These are phyloP conservation scores for Hysterium pulicare DNA, from an alignment of 2,329 filamentous ascomycete species.

Conservation along the genomic window DNA sequence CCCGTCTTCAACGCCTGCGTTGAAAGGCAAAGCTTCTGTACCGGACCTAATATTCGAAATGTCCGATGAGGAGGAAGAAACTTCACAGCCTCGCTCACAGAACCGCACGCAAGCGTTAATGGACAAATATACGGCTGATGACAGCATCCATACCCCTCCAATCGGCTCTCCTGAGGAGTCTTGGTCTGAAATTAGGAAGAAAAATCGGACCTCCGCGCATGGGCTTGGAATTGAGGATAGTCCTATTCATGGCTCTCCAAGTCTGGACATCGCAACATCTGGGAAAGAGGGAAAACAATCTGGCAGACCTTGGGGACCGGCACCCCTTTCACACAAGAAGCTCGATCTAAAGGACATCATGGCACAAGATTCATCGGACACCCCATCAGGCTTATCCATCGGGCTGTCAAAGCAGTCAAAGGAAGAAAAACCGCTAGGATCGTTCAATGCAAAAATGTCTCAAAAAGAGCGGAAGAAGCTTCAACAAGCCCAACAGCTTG, in stretches of 20 bases:
- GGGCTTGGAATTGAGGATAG: conserved; percentile 7
- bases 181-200: conserved; percentile 20
- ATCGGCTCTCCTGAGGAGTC: conserved; percentile 21
- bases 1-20: conserved; percentile 61
- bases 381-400: conserved; percentile 52
- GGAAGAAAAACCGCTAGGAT: conserved; percentile 31
- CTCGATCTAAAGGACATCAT: conserved; percentile 76
- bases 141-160: conserved; percentile 11
- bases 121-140: conserved; percentile 5
- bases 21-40: conserved; percentile 66
- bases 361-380: conserved; percentile 53
- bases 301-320: conserved; percentile 51
- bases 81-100: background rate
- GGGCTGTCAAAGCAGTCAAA: conserved; percentile 47
- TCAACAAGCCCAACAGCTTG: conserved; percentile 37
- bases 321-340: conserved; percentile 58
- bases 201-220: conserved; percentile 15
- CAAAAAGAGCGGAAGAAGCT: conserved; percentile 83
- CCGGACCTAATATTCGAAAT: conserved; percentile 88
- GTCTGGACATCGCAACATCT: conserved; percentile 22
- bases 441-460: conserved; percentile 63
- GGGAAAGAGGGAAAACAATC: conserved; percentile 24
- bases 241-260: conserved; percentile 19
- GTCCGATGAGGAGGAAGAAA: conserved; percentile 67
- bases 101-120: too few relatives aligned